Conservation (phyloP, 2,329 filamentous ascomycete genomes). For the Trichoderma atrobrunneum region DNA sequence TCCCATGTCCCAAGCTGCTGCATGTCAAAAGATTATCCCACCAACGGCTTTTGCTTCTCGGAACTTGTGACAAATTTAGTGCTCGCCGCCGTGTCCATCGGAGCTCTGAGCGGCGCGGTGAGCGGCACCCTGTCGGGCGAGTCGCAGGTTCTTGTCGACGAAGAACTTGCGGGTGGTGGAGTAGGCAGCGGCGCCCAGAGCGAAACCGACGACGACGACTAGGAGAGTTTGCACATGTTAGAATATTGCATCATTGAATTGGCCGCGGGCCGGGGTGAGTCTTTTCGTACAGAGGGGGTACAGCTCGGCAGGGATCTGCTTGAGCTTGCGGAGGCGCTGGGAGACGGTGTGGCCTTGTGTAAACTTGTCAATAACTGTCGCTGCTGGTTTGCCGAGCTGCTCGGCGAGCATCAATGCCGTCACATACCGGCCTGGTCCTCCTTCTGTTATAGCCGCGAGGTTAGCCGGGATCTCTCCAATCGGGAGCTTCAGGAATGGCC, state of each 20-base stretch:
- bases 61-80: conserved; percentile 18
- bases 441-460: conserved; percentile 45
- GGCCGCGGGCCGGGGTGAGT: background rate
- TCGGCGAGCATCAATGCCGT: conserved; percentile 22
- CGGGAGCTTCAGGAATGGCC: conserved; percentile 1
- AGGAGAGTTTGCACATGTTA: conserved; percentile 25
- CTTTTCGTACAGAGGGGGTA: conserved; percentile 74
- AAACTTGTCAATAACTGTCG: conserved; percentile 25
- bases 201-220: conserved; percentile 87
- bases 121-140: conserved; percentile 64
- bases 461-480: conserved; percentile 26
- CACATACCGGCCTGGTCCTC: conserved; percentile 67
- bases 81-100: conserved; percentile 18
- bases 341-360: conserved; percentile 86
- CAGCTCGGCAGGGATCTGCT: conserved; percentile 89
- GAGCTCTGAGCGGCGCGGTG: conserved; percentile 34
- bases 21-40: conserved; percentile 18
- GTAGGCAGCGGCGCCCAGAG: conserved; percentile 77
- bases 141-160: conserved; percentile 88
- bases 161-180: conserved; percentile 78
- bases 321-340: conserved; percentile 86
- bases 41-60: conserved; percentile 9
- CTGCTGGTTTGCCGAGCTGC: background rate
- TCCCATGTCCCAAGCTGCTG: conserved; percentile 7
- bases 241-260: conserved; percentile 6